Percentiles rank a stretch among this genome's conserved stretches.
Evolutionary conservation across 345 rosid genomes (phyloP).

Genomic region (Camelina hispida): DNA sequence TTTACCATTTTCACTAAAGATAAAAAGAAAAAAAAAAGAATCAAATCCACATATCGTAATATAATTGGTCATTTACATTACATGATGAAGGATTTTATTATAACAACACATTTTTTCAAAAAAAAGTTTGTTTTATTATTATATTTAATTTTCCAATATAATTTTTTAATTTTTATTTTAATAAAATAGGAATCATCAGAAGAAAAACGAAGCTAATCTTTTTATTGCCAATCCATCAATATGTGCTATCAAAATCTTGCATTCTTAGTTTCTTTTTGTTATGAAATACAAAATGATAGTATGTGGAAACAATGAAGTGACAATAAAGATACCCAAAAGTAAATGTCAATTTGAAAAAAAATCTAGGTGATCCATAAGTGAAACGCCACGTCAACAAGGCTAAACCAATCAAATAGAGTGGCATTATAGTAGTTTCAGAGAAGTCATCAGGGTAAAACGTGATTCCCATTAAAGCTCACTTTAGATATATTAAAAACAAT

Average conservation of each 20-base stretch:
- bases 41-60: too few species aligned
- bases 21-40: too few species aligned
- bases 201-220: too few species aligned
- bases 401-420: conserved; percentile 4
- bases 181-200: background rate
- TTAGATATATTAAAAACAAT: background rate
- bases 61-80: too few species aligned
- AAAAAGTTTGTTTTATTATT: too few species aligned
- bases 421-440: conserved; percentile 19
- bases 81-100: too few species aligned
- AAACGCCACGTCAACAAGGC: conserved; percentile 12
- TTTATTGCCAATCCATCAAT: too few species aligned
- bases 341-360: background rate
- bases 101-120: too few species aligned
- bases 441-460: conserved; percentile 32
- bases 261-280: background rate
- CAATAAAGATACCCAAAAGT: background rate
- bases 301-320: background rate
- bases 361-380: background rate
- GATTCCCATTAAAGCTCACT: conserved; percentile 31
- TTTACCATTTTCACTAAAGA: background rate
- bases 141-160: too few species aligned
- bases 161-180: too few species aligned
- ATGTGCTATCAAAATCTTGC: background rate
- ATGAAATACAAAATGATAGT: background rate